Evolutionary conservation across 768 basidiomycete species (phyloP), one percentile per base, ranked within the genome.

Genomic region (Hericium erinaceus): DNA sequence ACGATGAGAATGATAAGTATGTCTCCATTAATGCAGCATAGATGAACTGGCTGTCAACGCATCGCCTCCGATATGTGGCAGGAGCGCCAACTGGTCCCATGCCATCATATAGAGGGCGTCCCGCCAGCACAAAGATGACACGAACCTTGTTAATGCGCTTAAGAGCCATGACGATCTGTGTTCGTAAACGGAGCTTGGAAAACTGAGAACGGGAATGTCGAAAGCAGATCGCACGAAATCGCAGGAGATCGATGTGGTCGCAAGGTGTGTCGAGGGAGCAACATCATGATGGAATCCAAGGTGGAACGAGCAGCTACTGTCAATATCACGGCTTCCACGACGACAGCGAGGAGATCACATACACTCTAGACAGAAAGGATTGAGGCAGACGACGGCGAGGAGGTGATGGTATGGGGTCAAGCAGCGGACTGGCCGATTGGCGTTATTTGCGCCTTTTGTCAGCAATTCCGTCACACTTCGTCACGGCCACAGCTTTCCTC

Each of bases 131-230:
- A 20, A 52, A 59, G 53, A 58, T 60, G 68, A 58, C 56, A 57
- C 73, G 46, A 60, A 92, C 94, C 89, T 97, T 98, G 88, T 95
- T 95, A 79, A 98, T 98, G 82, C 95, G 95, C 82, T 95, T 97
- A 65, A 97, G 82, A 69, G 95, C 94, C 95, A 98, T 98, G 66
- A 24, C 60, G 22, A 48, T 51, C 57, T 48, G 48, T 62, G 37
- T 54, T 46, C 50, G 7, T 55, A 53, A 46, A 53, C 60, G 44
- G 50, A 22, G 58, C 16, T 22, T 57, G 53, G 39, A 33, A 22
- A 39, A 57, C 57, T 55, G 57, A 50, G 18, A n/a, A 48, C 16
- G 60, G 60, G 54, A 55, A 48, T 66, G 70, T 73, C 72, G 72
- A 64, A 61, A 58, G 20, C 39, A 59, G 66, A 77, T 77, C 76